Evolutionary conservation across 371 early-diverging fungal species (phyloP).

Genomic region (Phascolomyces articulosus): DNA sequence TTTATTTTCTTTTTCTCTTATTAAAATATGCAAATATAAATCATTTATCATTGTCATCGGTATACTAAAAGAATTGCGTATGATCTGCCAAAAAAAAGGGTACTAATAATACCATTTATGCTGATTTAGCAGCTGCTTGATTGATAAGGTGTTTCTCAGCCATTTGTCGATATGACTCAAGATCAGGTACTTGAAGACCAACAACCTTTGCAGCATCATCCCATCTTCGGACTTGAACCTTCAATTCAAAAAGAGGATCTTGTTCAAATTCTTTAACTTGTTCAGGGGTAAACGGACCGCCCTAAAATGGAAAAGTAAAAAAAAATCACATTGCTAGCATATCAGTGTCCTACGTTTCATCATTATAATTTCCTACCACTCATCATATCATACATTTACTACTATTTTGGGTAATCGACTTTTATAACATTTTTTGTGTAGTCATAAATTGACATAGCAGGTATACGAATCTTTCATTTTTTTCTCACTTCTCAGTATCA

Average conservation of each 20-base stretch:
- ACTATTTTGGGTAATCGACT: not conserved
- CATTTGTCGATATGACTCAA: conserved; percentile 48
- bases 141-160: conserved; percentile 26
- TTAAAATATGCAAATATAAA: not conserved
- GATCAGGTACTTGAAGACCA: conserved; percentile 38
- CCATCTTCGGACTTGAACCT: conserved; percentile 57
- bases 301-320: conserved; percentile 27
- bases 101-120: not conserved
- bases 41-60: too few relatives aligned
- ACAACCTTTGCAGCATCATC: conserved; percentile 56
- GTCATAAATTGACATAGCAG: too few relatives aligned
- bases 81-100: too few relatives aligned
- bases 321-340: too few relatives aligned
- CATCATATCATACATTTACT: too few relatives aligned
- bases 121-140: conserved; percentile 5
- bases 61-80: too few relatives aligned
- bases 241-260: conserved; percentile 50
- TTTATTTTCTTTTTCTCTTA: not conserved
- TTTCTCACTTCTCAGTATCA: too few relatives aligned
- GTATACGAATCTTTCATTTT: too few relatives aligned
- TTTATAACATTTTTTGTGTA: too few relatives aligned
- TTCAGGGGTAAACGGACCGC: conserved; percentile 47
- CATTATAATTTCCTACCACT: too few relatives aligned
- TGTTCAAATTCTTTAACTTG: conserved; percentile 47
- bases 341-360: too few relatives aligned